phyloP scores from a whole-genome alignment of 176 grass and related monocot genomes.

The Zea luxurians region DNA sequence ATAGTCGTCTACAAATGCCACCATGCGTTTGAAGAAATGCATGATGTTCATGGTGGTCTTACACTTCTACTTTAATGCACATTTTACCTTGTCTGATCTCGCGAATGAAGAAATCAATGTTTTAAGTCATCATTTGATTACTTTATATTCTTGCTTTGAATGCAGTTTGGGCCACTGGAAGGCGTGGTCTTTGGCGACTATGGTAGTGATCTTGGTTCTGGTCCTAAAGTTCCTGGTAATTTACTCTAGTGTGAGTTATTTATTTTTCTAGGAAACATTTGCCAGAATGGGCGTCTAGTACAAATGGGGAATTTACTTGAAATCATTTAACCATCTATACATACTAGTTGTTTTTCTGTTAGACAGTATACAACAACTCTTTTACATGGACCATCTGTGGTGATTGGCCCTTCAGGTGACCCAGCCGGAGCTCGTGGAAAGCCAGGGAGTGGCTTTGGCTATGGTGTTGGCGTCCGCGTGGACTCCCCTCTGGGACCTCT shows the following conservation, averaged over 20 bases:
- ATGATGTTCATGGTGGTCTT: neutral
- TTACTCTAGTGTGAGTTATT: neutral
- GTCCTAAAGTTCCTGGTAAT: conserved; percentile 75
- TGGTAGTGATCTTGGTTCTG: conserved; percentile 87
- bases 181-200: conserved; percentile 85
- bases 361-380: conserved; percentile 18
- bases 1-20: neutral
- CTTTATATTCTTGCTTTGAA: neutral
- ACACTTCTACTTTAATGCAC: neutral
- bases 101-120: conserved; percentile 13
- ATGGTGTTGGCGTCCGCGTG: no score
- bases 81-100: conserved; percentile 7
- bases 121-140: conserved; percentile 28
- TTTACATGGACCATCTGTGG: conserved; percentile 17
- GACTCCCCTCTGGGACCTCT: no score
- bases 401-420: no score
- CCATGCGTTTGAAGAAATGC: neutral
- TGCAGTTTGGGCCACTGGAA: conserved; percentile 79
- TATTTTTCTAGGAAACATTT: conserved; percentile 1
- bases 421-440: no score
- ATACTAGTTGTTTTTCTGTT: neutral
- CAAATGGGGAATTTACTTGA: neutral
- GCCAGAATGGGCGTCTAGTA: conserved; percentile 10
- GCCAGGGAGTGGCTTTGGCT: no score
- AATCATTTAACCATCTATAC: neutral